Conservation (phyloP, 306 rosid genomes). For the Quercus mongolica region DNA sequence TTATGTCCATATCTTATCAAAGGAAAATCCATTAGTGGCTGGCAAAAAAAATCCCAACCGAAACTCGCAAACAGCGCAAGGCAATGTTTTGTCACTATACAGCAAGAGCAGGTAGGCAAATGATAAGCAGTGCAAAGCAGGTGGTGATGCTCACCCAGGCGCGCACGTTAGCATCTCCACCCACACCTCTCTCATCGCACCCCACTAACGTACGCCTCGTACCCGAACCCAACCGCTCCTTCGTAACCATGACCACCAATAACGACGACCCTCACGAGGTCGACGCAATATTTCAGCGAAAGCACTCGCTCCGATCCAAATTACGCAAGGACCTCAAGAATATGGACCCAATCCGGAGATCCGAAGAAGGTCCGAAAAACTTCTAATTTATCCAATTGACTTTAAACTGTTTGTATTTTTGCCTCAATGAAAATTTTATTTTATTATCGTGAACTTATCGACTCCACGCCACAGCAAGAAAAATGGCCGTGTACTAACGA, state of each 20-base stretch:
- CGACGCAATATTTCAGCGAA: slow-evolving; percentile 16
- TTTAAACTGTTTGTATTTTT: not conserved
- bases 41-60: not conserved
- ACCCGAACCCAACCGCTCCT: not conserved
- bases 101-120: not conserved
- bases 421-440: not conserved
- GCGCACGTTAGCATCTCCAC: slow-evolving; percentile 2
- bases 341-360: slow-evolving; percentile 29
- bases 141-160: not conserved
- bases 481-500: no score
- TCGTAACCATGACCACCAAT: slow-evolving; percentile 13
- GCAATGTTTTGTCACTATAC: not conserved
- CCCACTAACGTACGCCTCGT: not conserved
- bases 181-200: not conserved
- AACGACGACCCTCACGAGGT: slow-evolving; percentile 12
- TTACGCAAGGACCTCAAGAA: slow-evolving; percentile 22
- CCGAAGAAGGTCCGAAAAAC: slow-evolving; percentile 19
- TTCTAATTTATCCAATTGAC: not conserved
- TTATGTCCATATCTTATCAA: no score
- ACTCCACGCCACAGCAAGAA: no score
- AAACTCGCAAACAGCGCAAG: not conserved
- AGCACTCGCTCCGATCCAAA: slow-evolving; percentile 21
- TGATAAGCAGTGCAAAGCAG: slow-evolving; percentile 6
- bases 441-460: no score
- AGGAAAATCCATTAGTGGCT: not conserved